A percentile compares a stretch with the other conserved stretches of the same genome.
These are phyloP conservation scores for Artemisia argyi DNA, from an alignment of 129 eudicot genomes.

Conservation along the genomic window DNA sequence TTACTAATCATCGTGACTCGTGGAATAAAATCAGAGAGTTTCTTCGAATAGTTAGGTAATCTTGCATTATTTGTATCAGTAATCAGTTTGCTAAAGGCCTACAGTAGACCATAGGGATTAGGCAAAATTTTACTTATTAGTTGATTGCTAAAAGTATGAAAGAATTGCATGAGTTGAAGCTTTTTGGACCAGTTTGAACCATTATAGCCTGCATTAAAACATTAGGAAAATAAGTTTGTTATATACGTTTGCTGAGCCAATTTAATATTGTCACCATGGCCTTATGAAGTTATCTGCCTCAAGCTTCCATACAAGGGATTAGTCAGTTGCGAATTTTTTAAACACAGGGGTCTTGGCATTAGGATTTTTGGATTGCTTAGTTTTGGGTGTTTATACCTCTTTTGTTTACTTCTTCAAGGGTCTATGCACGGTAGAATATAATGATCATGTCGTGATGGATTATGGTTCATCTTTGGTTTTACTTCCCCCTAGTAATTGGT, in stretches of 20 bases:
- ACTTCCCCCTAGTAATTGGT: not conserved
- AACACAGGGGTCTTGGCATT: not conserved
- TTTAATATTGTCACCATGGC: not conserved
- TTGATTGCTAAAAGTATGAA: not conserved
- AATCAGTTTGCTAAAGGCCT: not conserved
- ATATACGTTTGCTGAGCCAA: not conserved
- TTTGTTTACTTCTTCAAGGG: too few relatives aligned
- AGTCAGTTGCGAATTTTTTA: not conserved
- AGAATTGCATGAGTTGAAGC: not conserved
- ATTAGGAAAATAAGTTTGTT: too few relatives aligned
- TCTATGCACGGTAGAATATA: not conserved
- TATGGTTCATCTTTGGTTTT: not conserved
- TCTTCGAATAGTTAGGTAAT: not conserved
- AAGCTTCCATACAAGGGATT: not conserved
- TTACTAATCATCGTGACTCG: not conserved
- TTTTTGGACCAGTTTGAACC: too few relatives aligned
- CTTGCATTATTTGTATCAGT: slow-evolving; percentile 5
- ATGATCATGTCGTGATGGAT: not conserved
- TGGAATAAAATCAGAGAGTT: not conserved
- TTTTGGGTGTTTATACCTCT: too few relatives aligned
- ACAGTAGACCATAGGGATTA: not conserved
- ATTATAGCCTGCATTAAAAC: too few relatives aligned
- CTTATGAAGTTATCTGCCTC: slow-evolving; percentile 1
- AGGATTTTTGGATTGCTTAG: not conserved
- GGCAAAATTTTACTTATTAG: not conserved